phyloP scores from a whole-genome alignment of 805 yeast genomes.

The Wickerhamomyces sydowiorum region DNA sequence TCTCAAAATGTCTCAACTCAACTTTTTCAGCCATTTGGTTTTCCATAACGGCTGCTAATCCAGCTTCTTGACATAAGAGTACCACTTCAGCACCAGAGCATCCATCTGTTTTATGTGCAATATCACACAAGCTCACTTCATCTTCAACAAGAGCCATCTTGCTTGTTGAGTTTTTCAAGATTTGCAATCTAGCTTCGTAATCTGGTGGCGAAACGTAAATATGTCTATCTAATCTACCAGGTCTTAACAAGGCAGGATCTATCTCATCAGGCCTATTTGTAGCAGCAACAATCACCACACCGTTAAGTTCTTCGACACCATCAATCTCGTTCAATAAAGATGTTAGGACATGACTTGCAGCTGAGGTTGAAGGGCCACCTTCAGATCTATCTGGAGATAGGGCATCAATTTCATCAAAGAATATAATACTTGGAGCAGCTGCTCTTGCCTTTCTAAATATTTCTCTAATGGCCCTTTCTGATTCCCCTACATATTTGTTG shows the following conservation, averaged over 20 bases:
- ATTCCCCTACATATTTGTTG: conserved; percentile 94
- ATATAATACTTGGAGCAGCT: conserved; percentile 90
- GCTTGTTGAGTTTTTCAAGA: conserved; percentile 60
- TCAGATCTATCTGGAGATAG: conserved; percentile 71
- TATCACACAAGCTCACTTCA: conserved; percentile 40
- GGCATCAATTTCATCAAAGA: conserved; percentile 97
- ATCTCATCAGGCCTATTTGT: conserved; percentile 93
- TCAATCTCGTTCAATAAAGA: conserved; percentile 92
- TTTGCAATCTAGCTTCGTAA: conserved; percentile 69
- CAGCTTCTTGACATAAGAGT: conserved; percentile 90
- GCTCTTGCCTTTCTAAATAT: conserved; percentile 91
- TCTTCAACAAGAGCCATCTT: conserved; percentile 50
- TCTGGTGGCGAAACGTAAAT: conserved; percentile 94
- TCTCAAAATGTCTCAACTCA: conserved; percentile 59
- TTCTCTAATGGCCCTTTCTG: conserved; percentile 89
- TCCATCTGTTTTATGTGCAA: conserved; percentile 73
- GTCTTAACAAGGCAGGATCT: conserved; percentile 89
- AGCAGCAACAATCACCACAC: conserved; percentile 93
- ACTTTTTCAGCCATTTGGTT: conserved; percentile 49
- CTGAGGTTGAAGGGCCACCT: conserved; percentile 52
- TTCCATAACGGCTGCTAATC: conserved; percentile 89
- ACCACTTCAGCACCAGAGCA: conserved; percentile 98
- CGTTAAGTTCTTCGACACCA: conserved; percentile 92
- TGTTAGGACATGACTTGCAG: conserved; percentile 81
- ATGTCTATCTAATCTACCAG: conserved; percentile 93